Evolutionary conservation across 768 basidiomycete species (phyloP).

Genomic region (Leccinum pellstonianum): DNA sequence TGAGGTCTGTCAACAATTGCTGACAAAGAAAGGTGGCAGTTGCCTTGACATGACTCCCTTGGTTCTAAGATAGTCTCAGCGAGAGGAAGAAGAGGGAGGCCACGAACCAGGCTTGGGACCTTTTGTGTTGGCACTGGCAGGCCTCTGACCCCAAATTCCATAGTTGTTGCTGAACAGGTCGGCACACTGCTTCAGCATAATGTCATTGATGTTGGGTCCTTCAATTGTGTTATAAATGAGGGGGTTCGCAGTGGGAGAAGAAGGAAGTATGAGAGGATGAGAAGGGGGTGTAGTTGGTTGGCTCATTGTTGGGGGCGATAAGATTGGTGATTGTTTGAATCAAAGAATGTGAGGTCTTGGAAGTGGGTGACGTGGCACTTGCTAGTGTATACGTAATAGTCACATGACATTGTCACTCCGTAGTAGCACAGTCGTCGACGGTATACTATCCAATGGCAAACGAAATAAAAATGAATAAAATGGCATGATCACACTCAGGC

Average conservation of each 20-base stretch:
- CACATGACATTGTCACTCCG: too few relatives aligned
- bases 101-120: background rate
- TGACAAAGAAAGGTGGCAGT: background rate
- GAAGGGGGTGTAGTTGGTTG: background rate
- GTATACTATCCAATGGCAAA: too few relatives aligned
- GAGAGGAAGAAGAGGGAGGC: background rate
- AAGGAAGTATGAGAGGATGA: background rate
- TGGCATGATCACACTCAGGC: too few relatives aligned
- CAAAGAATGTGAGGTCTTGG: too few relatives aligned
- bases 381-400: too few relatives aligned
- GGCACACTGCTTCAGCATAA: background rate
- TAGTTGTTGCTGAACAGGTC: background rate
- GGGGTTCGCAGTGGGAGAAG: background rate
- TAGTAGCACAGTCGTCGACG: too few relatives aligned
- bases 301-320: background rate
- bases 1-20: background rate
- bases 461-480: too few relatives aligned
- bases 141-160: background rate
- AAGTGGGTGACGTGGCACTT: too few relatives aligned
- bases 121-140: background rate
- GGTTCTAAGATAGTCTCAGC: background rate
- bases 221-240: background rate
- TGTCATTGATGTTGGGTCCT: background rate
- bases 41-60: background rate
- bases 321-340: too few relatives aligned